Percentiles rank a stretch among this genome's conserved stretches.
These are phyloP conservation scores for Cladosporium sp. DNA, from an alignment of 2,329 filamentous ascomycete species.

Conservation along the genomic window DNA sequence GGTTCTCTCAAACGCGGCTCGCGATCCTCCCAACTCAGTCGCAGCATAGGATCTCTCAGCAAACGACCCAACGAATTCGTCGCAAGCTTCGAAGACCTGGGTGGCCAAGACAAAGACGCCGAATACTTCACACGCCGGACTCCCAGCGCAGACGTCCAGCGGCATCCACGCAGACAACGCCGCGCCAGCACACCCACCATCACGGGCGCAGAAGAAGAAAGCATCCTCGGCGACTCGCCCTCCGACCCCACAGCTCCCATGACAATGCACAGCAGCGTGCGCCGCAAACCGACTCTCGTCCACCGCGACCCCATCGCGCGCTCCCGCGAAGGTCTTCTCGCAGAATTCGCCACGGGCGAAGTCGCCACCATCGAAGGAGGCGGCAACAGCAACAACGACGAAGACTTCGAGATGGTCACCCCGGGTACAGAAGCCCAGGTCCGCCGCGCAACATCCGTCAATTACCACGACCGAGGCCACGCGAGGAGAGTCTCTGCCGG, in stretches of 20 bases:
- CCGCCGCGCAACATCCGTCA: slow-evolving; percentile 66
- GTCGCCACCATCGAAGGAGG: slow-evolving; percentile 16
- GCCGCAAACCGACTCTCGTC: slow-evolving; percentile 60
- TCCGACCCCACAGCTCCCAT: slow-evolving; percentile 18
- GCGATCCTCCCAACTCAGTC: slow-evolving; percentile 40
- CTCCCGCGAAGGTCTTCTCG: slow-evolving; percentile 57
- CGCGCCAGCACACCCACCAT: slow-evolving; percentile 25
- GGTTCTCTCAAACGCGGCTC: slow-evolving; percentile 51
- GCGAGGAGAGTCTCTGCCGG: slow-evolving; percentile 70
- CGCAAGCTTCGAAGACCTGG: slow-evolving; percentile 61
- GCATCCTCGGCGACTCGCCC: background rate
- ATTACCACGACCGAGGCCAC: slow-evolving; percentile 57
- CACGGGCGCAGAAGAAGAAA: slow-evolving; percentile 27
- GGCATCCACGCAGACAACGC: background rate
- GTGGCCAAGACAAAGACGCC: slow-evolving; percentile 54
- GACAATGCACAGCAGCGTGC: slow-evolving; percentile 44
- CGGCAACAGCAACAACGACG: slow-evolving; percentile 13
- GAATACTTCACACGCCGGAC: slow-evolving; percentile 57
- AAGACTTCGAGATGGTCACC: slow-evolving; percentile 17
- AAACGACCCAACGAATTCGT: slow-evolving; percentile 48
- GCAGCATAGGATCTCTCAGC: slow-evolving; percentile 43
- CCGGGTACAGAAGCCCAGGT: slow-evolving; percentile 31
- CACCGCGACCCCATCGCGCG: slow-evolving; percentile 54
- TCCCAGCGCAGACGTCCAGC: background rate
- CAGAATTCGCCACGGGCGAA: slow-evolving; percentile 42